Evolutionary conservation across 345 rosid genomes (phyloP), one percentile per base, ranked within the genome.

Genomic region (Aquilaria yunnanensis): DNA sequence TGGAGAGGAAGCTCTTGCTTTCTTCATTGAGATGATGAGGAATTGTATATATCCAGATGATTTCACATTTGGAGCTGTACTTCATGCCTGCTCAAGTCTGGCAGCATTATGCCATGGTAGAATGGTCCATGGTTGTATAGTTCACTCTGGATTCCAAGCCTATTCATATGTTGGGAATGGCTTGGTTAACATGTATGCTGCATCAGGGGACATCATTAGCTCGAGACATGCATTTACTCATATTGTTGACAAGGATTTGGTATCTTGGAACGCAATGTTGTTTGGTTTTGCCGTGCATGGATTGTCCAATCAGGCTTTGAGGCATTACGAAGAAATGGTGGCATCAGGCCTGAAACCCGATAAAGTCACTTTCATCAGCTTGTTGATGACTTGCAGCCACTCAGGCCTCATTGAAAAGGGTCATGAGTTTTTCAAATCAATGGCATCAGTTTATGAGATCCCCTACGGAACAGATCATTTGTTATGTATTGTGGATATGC

Each of bases 371-470:
- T 90, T 90, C 72, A 80, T 85, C 23, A 84, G 96, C 62, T 56
- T 90, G 68, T 54, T 88, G 54, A 78, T 84, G 74, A 78, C 87
- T 66, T 90, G 97, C 50, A 88, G 97, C 75, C 97, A 90, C 70
- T 77, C 82, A 0, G 96, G 97, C 1, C 82, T 88, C 50, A 56
- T 88, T 49, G 72, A 84, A 57, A 61, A 82, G 77, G 97, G 93
- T 43, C 65, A 77, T 10, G 10, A 5, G 34, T 30, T 84, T 55
- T 84, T 84, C 5, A 52, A 77, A 46, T 71, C 76, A 0, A 90
- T 90, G 85, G 33, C 56, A 51, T 67, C 75, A 14, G 78, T 69
- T 71, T 68, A 79, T 12, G 80, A 80, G 33, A 63, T 88, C 10
- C 43, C 79, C 7, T 73, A 67, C 52, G 93, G 84, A 49, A 72